Evolutionary conservation across 306 rosid genomes (phyloP).

Genomic region (Notholithocarpus densiflorus): DNA sequence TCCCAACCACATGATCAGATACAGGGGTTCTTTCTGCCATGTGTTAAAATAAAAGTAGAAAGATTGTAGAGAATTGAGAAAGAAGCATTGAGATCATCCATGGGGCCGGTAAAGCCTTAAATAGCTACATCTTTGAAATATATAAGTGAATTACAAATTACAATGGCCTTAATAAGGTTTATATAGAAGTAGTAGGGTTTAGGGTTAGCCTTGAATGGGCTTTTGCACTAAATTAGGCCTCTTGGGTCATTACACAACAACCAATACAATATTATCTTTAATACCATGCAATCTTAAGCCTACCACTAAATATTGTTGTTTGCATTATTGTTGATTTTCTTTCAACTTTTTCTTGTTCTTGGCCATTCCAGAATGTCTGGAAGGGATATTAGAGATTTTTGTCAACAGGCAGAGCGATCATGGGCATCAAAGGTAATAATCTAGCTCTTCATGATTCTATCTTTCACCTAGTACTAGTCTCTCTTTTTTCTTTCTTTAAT

Average conservation of each 20-base stretch:
- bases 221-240: too few relatives aligned
- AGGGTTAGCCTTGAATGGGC: too few relatives aligned
- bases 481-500: neutral
- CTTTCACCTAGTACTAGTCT: neutral
- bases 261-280: too few relatives aligned
- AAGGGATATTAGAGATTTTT: slow-evolving; percentile 84
- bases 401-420: slow-evolving; percentile 85
- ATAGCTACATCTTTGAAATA: too few relatives aligned
- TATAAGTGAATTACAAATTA: too few relatives aligned
- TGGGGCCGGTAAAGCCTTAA: too few relatives aligned
- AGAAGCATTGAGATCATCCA: too few relatives aligned
- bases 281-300: neutral
- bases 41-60: too few relatives aligned
- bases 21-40: neutral
- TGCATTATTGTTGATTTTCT: neutral
- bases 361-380: slow-evolving; percentile 76
- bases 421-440: slow-evolving; percentile 87
- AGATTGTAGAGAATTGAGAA: too few relatives aligned
- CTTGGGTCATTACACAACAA: too few relatives aligned
- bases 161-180: too few relatives aligned
- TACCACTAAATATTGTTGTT: neutral
- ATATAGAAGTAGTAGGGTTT: too few relatives aligned
- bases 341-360: neutral
- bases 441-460: neutral
- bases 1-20: neutral